phyloP scores from a whole-genome alignment of 169 alveolate species.

The Amoebophrya sp. region DNA sequence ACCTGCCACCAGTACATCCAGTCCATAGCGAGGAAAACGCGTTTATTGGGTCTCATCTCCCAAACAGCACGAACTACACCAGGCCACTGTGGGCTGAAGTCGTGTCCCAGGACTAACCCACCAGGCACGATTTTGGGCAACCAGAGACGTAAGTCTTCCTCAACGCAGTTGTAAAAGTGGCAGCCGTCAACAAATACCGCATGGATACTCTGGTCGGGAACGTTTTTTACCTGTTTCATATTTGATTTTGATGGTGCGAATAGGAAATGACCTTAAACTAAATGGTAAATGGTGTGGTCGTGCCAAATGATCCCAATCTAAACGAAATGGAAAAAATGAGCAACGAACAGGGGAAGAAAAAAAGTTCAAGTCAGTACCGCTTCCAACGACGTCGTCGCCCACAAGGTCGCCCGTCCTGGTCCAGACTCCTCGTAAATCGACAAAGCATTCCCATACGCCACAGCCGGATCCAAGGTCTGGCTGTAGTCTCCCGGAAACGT shows the following conservation, averaged over 20 bases:
- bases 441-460: not conserved
- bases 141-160: constrained; percentile 8
- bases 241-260: too few species aligned
- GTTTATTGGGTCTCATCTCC: not conserved
- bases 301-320: not conserved
- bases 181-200: not conserved
- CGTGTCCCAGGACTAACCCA: constrained; percentile 7
- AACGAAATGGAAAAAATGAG: not conserved
- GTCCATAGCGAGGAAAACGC: constrained; percentile 8
- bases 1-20: constrained; percentile 24
- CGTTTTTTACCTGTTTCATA: constrained; percentile 13
- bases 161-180: not conserved
- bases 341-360: not conserved
- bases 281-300: not conserved
- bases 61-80: not conserved
- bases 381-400: not conserved
- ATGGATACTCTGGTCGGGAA: not conserved
- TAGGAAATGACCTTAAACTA: too few species aligned
- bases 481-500: not conserved
- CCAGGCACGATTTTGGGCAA: not conserved
- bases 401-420: not conserved
- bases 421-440: not conserved
- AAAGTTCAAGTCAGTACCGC: not conserved
- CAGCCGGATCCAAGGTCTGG: not conserved
- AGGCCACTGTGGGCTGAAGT: not conserved